These are phyloP conservation scores for Claviceps lovelessii DNA, from an alignment of 2,329 filamentous ascomycete genomes.

Conservation along the genomic window DNA sequence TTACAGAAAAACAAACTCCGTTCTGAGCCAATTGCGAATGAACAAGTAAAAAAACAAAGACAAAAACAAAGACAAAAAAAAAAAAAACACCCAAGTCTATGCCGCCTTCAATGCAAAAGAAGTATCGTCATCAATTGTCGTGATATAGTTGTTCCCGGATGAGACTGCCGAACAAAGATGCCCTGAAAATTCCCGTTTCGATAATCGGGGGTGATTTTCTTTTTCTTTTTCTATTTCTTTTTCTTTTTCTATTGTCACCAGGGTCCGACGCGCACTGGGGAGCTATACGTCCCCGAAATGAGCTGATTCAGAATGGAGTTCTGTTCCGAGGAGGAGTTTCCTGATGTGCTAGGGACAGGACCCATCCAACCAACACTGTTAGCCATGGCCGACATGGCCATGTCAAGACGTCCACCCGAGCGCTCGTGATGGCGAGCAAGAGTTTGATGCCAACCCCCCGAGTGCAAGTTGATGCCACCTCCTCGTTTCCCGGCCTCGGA, in stretches of 20 bases:
- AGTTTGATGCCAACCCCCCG: conserved; percentile 83
- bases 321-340: conserved; percentile 25
- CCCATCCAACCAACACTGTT: conserved; percentile 68
- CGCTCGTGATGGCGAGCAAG: conserved; percentile 77
- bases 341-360: conserved; percentile 15
- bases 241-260: conserved; percentile 28
- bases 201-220: background rate
- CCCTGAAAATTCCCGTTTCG: background rate
- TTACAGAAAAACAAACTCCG: conserved; percentile 15
- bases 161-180: conserved; percentile 8
- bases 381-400: conserved; percentile 65
- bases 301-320: conserved; percentile 49
- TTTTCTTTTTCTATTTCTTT: too few species aligned
- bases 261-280: conserved; percentile 47
- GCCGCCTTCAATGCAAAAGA: conserved; percentile 19
- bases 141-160: conserved; percentile 10
- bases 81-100: conserved; percentile 19
- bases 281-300: conserved; percentile 44
- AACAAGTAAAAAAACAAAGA: conserved; percentile 14
- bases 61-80: too few species aligned
- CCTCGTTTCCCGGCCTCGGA: conserved; percentile 82
- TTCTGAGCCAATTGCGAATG: conserved; percentile 15
- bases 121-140: conserved; percentile 19
- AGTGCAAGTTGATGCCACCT: conserved; percentile 77
- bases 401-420: conserved; percentile 66